Evolutionary conservation across 306 rosid species (phyloP).

Genomic region (Cucumis cinereus): DNA sequence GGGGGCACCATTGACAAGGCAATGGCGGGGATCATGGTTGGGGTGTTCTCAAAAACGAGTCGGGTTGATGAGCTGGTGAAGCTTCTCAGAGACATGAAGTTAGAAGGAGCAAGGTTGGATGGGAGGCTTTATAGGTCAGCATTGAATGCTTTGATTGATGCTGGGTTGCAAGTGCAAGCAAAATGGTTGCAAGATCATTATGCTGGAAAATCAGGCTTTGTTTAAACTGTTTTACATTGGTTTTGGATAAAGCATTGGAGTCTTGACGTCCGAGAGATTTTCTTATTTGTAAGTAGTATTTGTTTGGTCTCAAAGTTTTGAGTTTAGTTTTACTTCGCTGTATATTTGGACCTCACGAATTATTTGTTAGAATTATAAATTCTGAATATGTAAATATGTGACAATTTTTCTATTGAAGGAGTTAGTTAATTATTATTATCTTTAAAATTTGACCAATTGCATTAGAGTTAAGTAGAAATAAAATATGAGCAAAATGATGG

Average conservation of each 20-base stretch:
- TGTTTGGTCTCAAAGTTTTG: neutral
- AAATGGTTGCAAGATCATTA: constrained; percentile 30
- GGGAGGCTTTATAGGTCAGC: constrained; percentile 55
- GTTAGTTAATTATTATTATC: no score
- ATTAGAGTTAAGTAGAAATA: no score
- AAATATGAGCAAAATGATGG: no score
- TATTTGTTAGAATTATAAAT: no score
- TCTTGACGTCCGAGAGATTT: neutral
- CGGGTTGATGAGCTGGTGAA: constrained; percentile 43
- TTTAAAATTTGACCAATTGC: no score
- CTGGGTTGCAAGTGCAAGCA: constrained; percentile 45
- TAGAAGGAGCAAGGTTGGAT: constrained; percentile 45
- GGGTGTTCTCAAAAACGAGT: constrained; percentile 43
- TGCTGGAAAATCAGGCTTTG: constrained; percentile 1
- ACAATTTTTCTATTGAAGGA: no score
- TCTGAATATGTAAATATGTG: no score
- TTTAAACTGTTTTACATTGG: neutral
- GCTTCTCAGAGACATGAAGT: constrained; percentile 54
- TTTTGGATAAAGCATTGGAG: no score
- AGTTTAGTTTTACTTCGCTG: no score
- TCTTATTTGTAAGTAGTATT: neutral
- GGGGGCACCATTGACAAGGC: constrained; percentile 57
- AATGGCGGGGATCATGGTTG: constrained; percentile 64
- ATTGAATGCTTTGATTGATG: constrained; percentile 50
- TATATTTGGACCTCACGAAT: no score